Evolutionary conservation across 2,329 filamentous ascomycete genomes (phyloP), one percentile per base, ranked within the genome.

Genomic region (Fusarium nanum): DNA sequence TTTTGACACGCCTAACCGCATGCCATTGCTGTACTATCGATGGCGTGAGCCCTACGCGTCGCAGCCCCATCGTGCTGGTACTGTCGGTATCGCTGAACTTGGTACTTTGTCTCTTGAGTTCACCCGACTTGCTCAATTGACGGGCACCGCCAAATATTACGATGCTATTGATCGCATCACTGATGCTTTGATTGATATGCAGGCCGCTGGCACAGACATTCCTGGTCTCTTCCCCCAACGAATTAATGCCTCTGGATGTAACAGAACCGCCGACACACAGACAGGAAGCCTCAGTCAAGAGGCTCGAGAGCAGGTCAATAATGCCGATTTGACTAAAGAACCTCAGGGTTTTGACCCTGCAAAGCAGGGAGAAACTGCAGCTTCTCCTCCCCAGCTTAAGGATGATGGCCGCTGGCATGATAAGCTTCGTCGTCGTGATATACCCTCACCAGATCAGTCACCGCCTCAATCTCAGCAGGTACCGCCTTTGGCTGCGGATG

Each of bases 1-100:
- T 6, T 97, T 97, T 75, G 93, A 97, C 79, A 98, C 95, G 1
- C 94, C 94, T 1, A 98, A 98, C 78, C 89, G 93, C 73, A 97
- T 98, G 93, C 94, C 95, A 5, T 81, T 93, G 8, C 86, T 93
- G 7, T 94, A 91, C 79, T 97, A 95, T 80, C 83, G 86, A 67
- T 97, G 92, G 93, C 87, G 88, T 73, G 92, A 91, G 70, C 81
- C 86, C 18, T 88, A 84, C 73, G 86, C 87, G 12, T 88, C 86
- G 6, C 86, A 90, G 70, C 87, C 89, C 9, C 91, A 89, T 72
- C 85, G 87, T 25, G 92, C 92, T 2, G 82, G 83, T 62, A 80
- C 77, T 50, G 87, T 87, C n/a, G 82, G 86, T 73, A 79, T 90
- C 32, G 89, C 89, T n/a, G 93, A 96, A 79, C 79, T 96, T 32